phyloP scores from a whole-genome alignment of 2,329 filamentous ascomycete species.

The Hypoxylon rubiginosum region DNA sequence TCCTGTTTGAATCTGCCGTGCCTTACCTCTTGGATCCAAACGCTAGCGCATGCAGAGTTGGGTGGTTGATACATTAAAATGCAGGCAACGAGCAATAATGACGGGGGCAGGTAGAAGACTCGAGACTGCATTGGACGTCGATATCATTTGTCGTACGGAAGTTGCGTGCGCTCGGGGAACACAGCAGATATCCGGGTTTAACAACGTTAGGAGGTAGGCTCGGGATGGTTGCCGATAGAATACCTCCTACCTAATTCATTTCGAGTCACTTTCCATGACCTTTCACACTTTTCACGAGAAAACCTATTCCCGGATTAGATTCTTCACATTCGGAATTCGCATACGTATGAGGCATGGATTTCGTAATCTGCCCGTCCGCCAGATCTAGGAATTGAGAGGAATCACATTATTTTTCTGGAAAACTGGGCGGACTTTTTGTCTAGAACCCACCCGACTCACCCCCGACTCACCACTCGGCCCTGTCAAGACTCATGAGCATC shows the following conservation, averaged over 20 bases:
- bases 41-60: neutral
- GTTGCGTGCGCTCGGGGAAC: slow-evolving; percentile 4
- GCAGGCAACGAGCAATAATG: neutral
- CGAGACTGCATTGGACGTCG: slow-evolving; percentile 5
- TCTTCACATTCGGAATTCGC: neutral
- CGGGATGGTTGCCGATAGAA: slow-evolving; percentile 16
- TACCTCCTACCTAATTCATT: neutral
- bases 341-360: neutral
- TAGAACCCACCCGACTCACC: neutral
- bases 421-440: slow-evolving; percentile 25
- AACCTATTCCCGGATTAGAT: neutral
- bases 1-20: neutral
- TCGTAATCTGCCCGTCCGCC: neutral
- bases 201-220: slow-evolving; percentile 3
- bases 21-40: neutral
- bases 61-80: slow-evolving; percentile 1
- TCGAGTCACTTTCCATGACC: neutral
- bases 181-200: slow-evolving; percentile 15
- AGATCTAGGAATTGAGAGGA: slow-evolving; percentile 27
- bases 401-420: slow-evolving; percentile 17
- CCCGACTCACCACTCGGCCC: slow-evolving; percentile 1
- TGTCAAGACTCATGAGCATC: slow-evolving; percentile 4
- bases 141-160: slow-evolving; percentile 6
- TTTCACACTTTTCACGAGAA: slow-evolving; percentile 1
- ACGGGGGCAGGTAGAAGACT: neutral